Conservation (phyloP, 1,284 basidiomycete genomes). For the Malassezia caprae region DNA sequence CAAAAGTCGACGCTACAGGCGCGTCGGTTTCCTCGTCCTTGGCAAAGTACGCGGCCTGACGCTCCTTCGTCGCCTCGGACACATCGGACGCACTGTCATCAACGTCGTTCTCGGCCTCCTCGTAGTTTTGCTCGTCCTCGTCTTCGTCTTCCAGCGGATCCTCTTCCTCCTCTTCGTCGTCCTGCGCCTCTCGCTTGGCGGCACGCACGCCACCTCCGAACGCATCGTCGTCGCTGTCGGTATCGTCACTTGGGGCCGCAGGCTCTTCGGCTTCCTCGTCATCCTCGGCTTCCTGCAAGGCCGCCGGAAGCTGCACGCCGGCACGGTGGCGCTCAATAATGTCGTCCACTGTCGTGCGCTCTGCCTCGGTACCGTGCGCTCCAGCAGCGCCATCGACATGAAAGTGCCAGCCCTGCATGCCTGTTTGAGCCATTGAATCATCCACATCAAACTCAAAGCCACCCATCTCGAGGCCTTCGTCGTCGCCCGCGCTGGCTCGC, state of each 20-base stretch:
- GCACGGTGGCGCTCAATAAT: slow-evolving; percentile 42
- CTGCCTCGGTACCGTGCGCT: slow-evolving; percentile 16
- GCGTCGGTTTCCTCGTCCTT: slow-evolving; percentile 2
- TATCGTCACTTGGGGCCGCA: slow-evolving; percentile 6
- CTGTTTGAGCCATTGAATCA: slow-evolving; percentile 17
- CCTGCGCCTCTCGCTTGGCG: slow-evolving; percentile 27
- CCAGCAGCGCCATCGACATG: slow-evolving; percentile 26
- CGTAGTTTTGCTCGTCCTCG: slow-evolving; percentile 22
- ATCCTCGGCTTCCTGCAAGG: slow-evolving; percentile 11
- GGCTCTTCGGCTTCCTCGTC: slow-evolving; percentile 14
- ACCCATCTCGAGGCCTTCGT: slow-evolving; percentile 24
- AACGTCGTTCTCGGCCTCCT: slow-evolving; percentile 25
- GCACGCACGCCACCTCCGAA: slow-evolving; percentile 29
- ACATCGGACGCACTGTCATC: slow-evolving; percentile 16
- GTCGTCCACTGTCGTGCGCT: slow-evolving; percentile 39
- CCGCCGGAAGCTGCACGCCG: slow-evolving; percentile 14
- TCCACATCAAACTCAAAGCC: slow-evolving; percentile 43
- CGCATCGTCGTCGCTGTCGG: slow-evolving; percentile 51
- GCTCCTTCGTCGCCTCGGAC: slow-evolving; percentile 5
- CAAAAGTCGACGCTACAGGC: slow-evolving; percentile 54
- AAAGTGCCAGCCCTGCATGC: slow-evolving; percentile 33
- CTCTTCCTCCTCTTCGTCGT: slow-evolving; percentile 30
- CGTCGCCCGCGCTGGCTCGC: not conserved
- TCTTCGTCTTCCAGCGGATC: slow-evolving; percentile 18
- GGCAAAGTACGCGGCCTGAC: slow-evolving; percentile 45